Percentiles rank a stretch among this genome's conserved stretches.
phyloP scores from a whole-genome alignment of 352 stramenopile genomes.

The Phytophthora boehmeriae region DNA sequence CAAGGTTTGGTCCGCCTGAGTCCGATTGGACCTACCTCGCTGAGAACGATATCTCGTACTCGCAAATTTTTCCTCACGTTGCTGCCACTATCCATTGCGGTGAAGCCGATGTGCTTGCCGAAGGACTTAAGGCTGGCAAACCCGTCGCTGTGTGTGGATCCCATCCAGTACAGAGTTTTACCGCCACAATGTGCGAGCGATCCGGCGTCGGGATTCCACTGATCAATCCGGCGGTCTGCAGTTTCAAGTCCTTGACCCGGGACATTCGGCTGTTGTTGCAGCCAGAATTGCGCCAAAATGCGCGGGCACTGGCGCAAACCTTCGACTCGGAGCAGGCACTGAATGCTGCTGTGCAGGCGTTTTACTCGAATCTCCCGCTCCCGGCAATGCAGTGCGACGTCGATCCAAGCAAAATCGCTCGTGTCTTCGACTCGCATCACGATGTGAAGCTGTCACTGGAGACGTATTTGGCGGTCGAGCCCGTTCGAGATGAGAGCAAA shows the following conservation, averaged over 20 bases:
- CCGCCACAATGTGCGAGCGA: slow-evolving; percentile 60
- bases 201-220: slow-evolving; percentile 67
- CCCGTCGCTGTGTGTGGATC: slow-evolving; percentile 88
- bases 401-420: slow-evolving; percentile 32
- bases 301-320: slow-evolving; percentile 34
- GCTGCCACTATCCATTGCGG: slow-evolving; percentile 77
- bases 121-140: slow-evolving; percentile 75
- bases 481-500: slow-evolving; percentile 26
- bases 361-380: slow-evolving; percentile 70
- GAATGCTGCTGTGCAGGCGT: slow-evolving; percentile 63
- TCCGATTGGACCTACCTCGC: slow-evolving; percentile 23
- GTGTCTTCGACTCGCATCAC: slow-evolving; percentile 40
- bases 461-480: slow-evolving; percentile 33
- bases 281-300: slow-evolving; percentile 40
- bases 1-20: slow-evolving; percentile 2
- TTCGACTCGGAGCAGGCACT: slow-evolving; percentile 75
- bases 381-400: slow-evolving; percentile 81
- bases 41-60: slow-evolving; percentile 47
- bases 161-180: slow-evolving; percentile 90
- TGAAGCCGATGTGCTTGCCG: slow-evolving; percentile 70
- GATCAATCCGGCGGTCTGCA: slow-evolving; percentile 64
- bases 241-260: slow-evolving; percentile 53
- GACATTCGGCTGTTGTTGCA: slow-evolving; percentile 63
- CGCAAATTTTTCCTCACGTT: slow-evolving; percentile 80
- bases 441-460: slow-evolving; percentile 40